phyloP scores from a whole-genome alignment of 75 land plant genomes.

The Pinus albicaulis region DNA sequence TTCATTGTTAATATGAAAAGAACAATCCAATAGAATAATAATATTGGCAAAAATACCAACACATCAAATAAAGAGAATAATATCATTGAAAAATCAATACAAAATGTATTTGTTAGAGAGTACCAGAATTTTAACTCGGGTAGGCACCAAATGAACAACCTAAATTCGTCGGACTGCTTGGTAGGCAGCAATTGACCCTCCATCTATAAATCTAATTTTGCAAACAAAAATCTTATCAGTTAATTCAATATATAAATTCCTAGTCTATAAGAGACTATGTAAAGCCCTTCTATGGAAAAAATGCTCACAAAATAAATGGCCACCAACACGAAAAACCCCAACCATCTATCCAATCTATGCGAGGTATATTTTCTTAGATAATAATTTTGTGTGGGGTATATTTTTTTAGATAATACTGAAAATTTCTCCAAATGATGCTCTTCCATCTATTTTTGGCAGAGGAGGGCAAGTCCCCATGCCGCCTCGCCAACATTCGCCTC shows the following conservation, averaged over 20 bases:
- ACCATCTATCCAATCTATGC: conserved; percentile 45
- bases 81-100: too few relatives aligned
- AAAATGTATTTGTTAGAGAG: background rate
- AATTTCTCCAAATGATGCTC: conserved; percentile 30
- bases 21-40: too few relatives aligned
- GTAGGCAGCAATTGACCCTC: conserved; percentile 51
- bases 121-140: conserved; percentile 81
- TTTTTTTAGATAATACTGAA: too few relatives aligned
- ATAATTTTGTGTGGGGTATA: too few relatives aligned
- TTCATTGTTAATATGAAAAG: too few relatives aligned
- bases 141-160: conserved; percentile 64
- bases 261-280: conserved; percentile 66
- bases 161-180: conserved; percentile 51
- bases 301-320: conserved; percentile 49
- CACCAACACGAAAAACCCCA: conserved; percentile 24
- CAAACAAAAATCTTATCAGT: conserved; percentile 68
- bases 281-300: conserved; percentile 53
- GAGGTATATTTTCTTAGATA: conserved; percentile 61
- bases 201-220: conserved; percentile 61
- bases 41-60: too few relatives aligned
- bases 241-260: conserved; percentile 68
- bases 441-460: too few relatives aligned
- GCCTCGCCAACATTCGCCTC: conserved; percentile 8
- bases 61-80: too few relatives aligned
- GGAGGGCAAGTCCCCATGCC: conserved; percentile 3